Evolutionary conservation across 1,284 basidiomycete species (phyloP), one percentile per base, ranked within the genome.

Genomic region (Ustilago tritici): DNA sequence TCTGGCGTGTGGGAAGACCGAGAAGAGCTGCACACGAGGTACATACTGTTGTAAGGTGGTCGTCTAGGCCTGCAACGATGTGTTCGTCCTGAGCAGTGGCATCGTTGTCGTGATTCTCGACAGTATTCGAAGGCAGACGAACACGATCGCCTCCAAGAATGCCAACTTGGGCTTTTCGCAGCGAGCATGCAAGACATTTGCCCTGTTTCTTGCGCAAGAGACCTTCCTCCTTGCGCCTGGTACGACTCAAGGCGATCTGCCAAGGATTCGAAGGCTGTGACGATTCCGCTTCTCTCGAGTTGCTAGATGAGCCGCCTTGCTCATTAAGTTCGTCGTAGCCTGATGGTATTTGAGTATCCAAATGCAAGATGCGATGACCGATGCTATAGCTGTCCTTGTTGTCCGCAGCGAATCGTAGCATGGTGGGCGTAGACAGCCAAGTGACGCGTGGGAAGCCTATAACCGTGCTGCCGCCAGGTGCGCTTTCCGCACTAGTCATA

Each of bases 81-180:
- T 55, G 7, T 23, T 60, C 53, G 19, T 34, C 63, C n/a, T 56
- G 28, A 12, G 49, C 50, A 19, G 28, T 32, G 35, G 19, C 35
- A n/a, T 23, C 23, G 23, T 35, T 36, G 10, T 59, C 60, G 2
- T 14, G 28, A 12, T 34, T n/a, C 7, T 28, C 19, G 17, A 8
- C 17, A 1, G 38, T 15, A n/a, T 14, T 43, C 4, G 43, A 28
- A 3, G 61, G 70, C 3, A 77, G 12, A n/a, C 60, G 59, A 10
- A 77, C 66, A 2, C 63, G 49, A 19, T 70, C 61, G 9, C 75
- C 75, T 36, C 75, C 75, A 6, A 77, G 23, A 9, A 77, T 70
- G n/a, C 75, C 70, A 23, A 73, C 59, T 43, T 67, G 63, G n/a
- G 75, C 75, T 58, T 77, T 77, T 14, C 75, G 75, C 19, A 62